Conservation (phyloP, 495 filamentous ascomycete species). For the Neurospora sp. region DNA sequence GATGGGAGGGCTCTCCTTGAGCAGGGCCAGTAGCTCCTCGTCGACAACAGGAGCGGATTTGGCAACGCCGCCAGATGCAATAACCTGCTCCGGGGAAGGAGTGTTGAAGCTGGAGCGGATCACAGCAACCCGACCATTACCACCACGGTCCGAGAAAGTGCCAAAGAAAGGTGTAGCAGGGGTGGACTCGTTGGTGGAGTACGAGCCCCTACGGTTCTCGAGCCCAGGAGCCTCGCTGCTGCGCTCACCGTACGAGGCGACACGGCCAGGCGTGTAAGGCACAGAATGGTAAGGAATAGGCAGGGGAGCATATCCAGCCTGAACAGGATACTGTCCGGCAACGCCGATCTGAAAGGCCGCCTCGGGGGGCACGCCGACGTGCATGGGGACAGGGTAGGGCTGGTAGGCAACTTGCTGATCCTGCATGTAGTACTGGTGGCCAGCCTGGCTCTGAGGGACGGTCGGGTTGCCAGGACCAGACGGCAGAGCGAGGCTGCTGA, state of each 20-base stretch:
- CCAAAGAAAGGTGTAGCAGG: conserved; percentile 51
- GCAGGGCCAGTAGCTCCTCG: conserved; percentile 57
- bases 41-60: conserved; percentile 44
- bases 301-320: conserved; percentile 21
- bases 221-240: conserved; percentile 45
- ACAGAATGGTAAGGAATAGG: conserved; percentile 26
- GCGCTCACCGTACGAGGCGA: conserved; percentile 29
- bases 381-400: conserved; percentile 18
- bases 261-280: conserved; percentile 40
- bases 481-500: conserved; percentile 29
- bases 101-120: conserved; percentile 52
- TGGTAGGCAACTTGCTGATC: conserved; percentile 25
- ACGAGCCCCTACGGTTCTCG: conserved; percentile 51
- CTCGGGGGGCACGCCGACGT: conserved; percentile 22
- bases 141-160: conserved; percentile 42
- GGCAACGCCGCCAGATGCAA: conserved; percentile 18
- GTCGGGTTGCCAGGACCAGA: conserved; percentile 13
- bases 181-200: conserved; percentile 61
- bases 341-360: conserved; percentile 16
- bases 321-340: conserved; percentile 25
- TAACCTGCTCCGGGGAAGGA: conserved; percentile 54
- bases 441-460: conserved; percentile 15
- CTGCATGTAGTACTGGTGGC: conserved; percentile 23
- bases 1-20: conserved; percentile 67
- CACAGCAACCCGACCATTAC: conserved; percentile 40